phyloP scores from a whole-genome alignment of 2,329 filamentous ascomycete genomes.

The Thelonectria olida region DNA sequence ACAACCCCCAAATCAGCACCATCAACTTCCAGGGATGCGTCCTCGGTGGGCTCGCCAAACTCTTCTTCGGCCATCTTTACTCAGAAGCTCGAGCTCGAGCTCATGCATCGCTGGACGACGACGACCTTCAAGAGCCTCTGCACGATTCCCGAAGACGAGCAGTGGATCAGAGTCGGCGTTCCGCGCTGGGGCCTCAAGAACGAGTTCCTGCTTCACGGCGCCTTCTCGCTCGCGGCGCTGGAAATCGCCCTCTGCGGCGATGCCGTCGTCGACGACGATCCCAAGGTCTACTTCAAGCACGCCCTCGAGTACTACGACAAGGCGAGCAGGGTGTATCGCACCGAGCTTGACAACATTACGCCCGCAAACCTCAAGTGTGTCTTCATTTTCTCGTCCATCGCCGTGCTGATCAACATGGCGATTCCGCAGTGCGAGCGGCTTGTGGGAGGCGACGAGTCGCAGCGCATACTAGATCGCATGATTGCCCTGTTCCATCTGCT shows the following conservation, averaged over 20 bases:
- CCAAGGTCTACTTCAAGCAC: constrained; percentile 30
- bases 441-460: constrained; percentile 14
- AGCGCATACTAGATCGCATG: constrained; percentile 30
- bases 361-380: constrained; percentile 32
- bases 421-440: constrained; percentile 31
- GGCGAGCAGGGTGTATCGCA: constrained; percentile 34
- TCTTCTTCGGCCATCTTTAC: constrained; percentile 28
- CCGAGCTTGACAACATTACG: constrained; percentile 31
- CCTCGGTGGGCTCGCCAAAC: constrained; percentile 7
- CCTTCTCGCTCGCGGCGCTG: constrained; percentile 38
- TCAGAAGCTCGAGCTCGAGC: constrained; percentile 54
- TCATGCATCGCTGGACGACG: constrained; percentile 62
- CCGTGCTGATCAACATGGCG: constrained; percentile 36
- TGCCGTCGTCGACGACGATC: constrained; percentile 23
- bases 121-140: constrained; percentile 52
- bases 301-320: constrained; percentile 39
- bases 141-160: constrained; percentile 48
- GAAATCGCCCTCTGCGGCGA: constrained; percentile 35
- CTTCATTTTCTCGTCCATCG: constrained; percentile 37
- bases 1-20: neutral
- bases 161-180: constrained; percentile 46
- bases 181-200: constrained; percentile 48
- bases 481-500: constrained; percentile 31
- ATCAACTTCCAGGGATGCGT: neutral
- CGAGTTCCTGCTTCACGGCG: constrained; percentile 50